Percentiles rank a stretch among this genome's conserved stretches.
Conservation (phyloP, 306 rosid genomes). For the Acacia acuminata region DNA sequence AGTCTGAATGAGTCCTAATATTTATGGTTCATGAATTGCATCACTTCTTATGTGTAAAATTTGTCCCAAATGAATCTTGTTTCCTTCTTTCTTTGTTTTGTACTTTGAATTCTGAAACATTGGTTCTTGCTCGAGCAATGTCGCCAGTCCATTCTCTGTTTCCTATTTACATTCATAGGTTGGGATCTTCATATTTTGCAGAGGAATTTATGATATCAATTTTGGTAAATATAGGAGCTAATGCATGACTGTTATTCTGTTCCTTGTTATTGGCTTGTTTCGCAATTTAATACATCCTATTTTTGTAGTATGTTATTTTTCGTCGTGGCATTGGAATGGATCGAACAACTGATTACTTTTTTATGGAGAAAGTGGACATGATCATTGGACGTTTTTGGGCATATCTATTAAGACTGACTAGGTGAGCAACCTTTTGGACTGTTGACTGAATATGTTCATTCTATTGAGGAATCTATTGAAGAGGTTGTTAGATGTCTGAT, state of each 20-base stretch:
- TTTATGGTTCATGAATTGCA: no score
- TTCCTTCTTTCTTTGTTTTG: no score
- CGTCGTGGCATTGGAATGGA: constrained; percentile 89
- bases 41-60: no score
- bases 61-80: no score
- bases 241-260: background rate
- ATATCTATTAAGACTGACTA: constrained; percentile 51
- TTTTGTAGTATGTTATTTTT: constrained; percentile 76
- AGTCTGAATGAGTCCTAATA: no score
- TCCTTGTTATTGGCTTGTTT: background rate
- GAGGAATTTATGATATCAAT: no score
- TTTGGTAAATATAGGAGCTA: no score
- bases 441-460: background rate
- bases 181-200: no score
- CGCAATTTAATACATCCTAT: constrained; percentile 31
- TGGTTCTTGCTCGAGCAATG: no score
- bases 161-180: no score
- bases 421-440: constrained; percentile 40
- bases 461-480: background rate
- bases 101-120: no score
- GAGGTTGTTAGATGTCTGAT: background rate
- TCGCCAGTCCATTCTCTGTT: no score
- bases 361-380: constrained; percentile 88
- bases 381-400: constrained; percentile 75
- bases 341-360: constrained; percentile 68